These are phyloP conservation scores for Colletotrichum sp. DNA, from an alignment of 2,329 filamentous ascomycete genomes.

Conservation along the genomic window DNA sequence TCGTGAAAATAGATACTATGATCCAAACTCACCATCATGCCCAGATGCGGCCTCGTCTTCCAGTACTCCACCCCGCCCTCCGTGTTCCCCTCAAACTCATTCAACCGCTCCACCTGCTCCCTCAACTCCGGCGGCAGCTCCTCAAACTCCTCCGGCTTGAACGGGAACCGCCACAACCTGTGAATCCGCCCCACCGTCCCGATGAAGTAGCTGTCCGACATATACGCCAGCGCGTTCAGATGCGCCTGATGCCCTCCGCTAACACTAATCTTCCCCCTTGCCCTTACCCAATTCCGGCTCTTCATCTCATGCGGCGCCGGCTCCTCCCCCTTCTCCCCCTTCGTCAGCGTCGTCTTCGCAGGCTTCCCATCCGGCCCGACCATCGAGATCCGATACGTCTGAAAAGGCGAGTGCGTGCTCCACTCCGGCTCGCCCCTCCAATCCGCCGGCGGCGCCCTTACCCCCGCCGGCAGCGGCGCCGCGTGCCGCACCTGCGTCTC, in stretches of 20 bases:
- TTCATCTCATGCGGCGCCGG: conserved; percentile 26
- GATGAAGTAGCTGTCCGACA: conserved; percentile 93
- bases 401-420: conserved; percentile 54
- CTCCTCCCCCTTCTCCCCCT: conserved; percentile 43
- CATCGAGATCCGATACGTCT: conserved; percentile 48
- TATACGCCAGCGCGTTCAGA: conserved; percentile 87
- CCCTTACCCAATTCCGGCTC: conserved; percentile 70
- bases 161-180: conserved; percentile 76
- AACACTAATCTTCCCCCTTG: conserved; percentile 74
- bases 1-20: conserved; percentile 76
- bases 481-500: conserved; percentile 67
- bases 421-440: conserved; percentile 51
- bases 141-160: conserved; percentile 58
- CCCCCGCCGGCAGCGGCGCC: conserved; percentile 57
- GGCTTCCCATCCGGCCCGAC: conserved; percentile 19
- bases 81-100: conserved; percentile 47
- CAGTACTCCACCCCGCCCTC: conserved; percentile 52
- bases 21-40: conserved; percentile 87
- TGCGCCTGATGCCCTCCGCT: conserved; percentile 81
- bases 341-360: background rate
- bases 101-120: conserved; percentile 39
- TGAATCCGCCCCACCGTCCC: conserved; percentile 85
- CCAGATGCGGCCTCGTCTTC: conserved; percentile 62
- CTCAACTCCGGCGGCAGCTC: conserved; percentile 46
- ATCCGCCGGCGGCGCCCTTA: conserved; percentile 39